Evolutionary conservation across 306 rosid genomes (phyloP), one percentile per base, ranked within the genome.

Genomic region (Ormosia emarginata): DNA sequence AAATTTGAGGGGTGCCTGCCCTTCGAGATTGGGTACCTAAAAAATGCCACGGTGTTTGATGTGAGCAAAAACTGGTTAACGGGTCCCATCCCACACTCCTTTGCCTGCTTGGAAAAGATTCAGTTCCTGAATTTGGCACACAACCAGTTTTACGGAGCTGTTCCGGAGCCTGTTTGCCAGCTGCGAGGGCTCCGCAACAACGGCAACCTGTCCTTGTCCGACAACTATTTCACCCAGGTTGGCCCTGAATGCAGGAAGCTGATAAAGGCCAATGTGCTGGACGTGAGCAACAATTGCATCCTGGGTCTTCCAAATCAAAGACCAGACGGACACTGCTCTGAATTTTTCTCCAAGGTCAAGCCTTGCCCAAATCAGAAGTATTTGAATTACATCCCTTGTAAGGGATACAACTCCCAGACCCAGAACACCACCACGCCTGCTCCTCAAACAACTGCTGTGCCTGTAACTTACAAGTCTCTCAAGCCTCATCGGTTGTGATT

Each of bases 51-150:
- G 0, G 79, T 93, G 18, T 91, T 95, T 57, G 99, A 95, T 30
- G 94, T 77, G 7, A 90, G 98, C 70, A 0, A 0, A 0, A 95
- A 93, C 39, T 0, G 0, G 0, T 18, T 95, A 7, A 87, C 89
- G 0, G 99, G 98, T 1, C 98, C 98, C 0, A 92, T 95, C 3
- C 98, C 99, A 0, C 5, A 32, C 4, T 93, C 99, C 0, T 92
- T 95, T 14, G 93, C 71, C 2, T 93, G 99, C 81, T 79, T 95
- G 43, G 69, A 55, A 0, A 89, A 66, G 2, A 86, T 89, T 3
- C 86, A 52, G 78, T 63, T 29, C 5, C 67, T 95, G 10, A 85
- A 84, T 37, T 55, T 95, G 29, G 89, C 87, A 0, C 4, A 7
- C 1, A 95, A 95, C 74, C 7, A 65, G 13, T 70, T 95, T 8